Base-by-base conservation (phyloP, 2,329 filamentous ascomycete species). In the Chalaropsis ovoidea region DNA sequence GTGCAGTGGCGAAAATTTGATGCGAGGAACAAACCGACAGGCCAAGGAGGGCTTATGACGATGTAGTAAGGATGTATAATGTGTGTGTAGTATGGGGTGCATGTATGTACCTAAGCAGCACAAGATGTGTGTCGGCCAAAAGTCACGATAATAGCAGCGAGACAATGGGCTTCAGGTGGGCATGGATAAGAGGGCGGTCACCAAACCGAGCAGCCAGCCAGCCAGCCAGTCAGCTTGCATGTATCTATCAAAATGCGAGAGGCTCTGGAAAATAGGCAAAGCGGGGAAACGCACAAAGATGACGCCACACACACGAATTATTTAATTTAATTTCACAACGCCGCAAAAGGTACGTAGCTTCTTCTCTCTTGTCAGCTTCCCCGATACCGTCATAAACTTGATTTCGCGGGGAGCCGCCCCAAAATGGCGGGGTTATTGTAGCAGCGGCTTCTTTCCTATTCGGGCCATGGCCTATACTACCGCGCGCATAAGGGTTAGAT, bases 1-100 rank as follows among this genome's bases (percentile, higher is more conserved):
- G 52, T 56, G 52, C 52, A 56, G 52, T 56, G 52, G 52, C 52
- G 52, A 56, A 56, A 56, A 31, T 56, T 56, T 56, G 52, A 56
- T 56, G 52, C 52, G 52, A 56, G 39, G 19, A 45, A 27, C 60
- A 27, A 31, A 5, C 56, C 10, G 4, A 61, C 31, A 45, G 60
- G 45, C 22, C 4, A 61, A 19, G 31, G 39, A 22, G 58, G 60
- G 19, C 60, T 61, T 61, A 43, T 45, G 39, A 43, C 39, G 60
- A 17, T 27, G 60, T 24, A 42, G 42, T 45, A 42, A 43, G 22
- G 52, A 56, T 56, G 52, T 31, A 56, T 56, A 56, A 56, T 56
- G 27, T 31, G 52, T 56, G 17, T 35, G 27, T 31, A 49, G 24
- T 31, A 56, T 56, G 27, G 15, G 22, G 27, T n/a, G 17, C 27